A percentile compares a stretch with the other conserved stretches of the same genome.
Evolutionary conservation across 768 basidiomycete species (phyloP).

Genomic region (Aureoboletus auriporus): DNA sequence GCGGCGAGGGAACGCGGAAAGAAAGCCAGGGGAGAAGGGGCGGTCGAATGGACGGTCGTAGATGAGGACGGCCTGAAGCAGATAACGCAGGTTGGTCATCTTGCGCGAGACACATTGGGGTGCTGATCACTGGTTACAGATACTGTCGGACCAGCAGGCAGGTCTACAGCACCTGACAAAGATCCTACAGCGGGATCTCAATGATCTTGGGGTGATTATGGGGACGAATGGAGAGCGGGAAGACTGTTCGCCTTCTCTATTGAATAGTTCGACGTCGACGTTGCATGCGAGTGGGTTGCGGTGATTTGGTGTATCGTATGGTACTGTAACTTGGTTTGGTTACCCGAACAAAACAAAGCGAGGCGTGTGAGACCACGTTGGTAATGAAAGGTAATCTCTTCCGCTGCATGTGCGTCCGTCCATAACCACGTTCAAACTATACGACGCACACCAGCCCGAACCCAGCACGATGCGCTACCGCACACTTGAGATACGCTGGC

Average conservation of each 20-base stretch:
- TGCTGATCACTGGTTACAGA: conserved; percentile 37
- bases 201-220: conserved; percentile 63
- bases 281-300: conserved; percentile 21
- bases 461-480: conserved; percentile 67
- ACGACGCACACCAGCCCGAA: not conserved
- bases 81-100: conserved; percentile 58
- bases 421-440: conserved; percentile 1
- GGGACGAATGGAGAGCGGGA: conserved; percentile 41
- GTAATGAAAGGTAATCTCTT: not conserved
- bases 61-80: conserved; percentile 81
- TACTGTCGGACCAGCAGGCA: conserved; percentile 72
- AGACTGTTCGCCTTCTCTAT: conserved; percentile 20
- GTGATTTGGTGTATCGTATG: conserved; percentile 6
- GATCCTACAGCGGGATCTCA: conserved; percentile 59
- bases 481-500: conserved; percentile 94
- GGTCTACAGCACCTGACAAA: conserved; percentile 79
- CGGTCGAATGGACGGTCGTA: conserved; percentile 74
- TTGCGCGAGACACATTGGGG: not conserved
- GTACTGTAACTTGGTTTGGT: conserved; percentile 5
- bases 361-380: conserved; percentile 22
- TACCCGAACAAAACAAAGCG: conserved; percentile 8
- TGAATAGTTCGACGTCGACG: conserved; percentile 23
- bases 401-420: conserved; percentile 4
- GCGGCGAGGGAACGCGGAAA: conserved; percentile 50
- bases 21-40: conserved; percentile 37